Base-by-base conservation (phyloP, 2,329 filamentous ascomycete species). In the Aspergillus sp. region DNA sequence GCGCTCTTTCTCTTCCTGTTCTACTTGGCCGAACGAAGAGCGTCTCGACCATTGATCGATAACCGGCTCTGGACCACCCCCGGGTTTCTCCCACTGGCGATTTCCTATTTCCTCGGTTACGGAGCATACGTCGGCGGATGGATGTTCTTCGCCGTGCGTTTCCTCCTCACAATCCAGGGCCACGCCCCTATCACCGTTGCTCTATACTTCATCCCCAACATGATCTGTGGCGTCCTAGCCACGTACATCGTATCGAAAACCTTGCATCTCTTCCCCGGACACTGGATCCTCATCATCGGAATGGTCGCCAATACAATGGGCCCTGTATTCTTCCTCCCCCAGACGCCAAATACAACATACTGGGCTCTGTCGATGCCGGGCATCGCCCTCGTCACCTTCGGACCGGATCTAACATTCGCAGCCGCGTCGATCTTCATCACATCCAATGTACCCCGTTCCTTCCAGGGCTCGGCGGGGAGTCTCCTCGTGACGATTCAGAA, bases 351-450 rank as follows among this genome's bases (percentile, higher is more conserved):
- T 6, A 54, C 50, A 6, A 51, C 24, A 0, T 80, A 80, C 68
- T 80, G 77, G 75, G 74, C 73, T 0, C 69, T 80, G 6, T 77
- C 75, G 0, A 68, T 80, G 62, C 77, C 78, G 0, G 77, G 77
- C 0, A 73, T 80, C 11, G 75, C 71, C 0, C 68, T 80, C 0
- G 75, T 74, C 0, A 79, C 77, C 0, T 79, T 81, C 31, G 78
- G 77, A 0, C 78, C 77, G 0, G 78, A 81, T 59, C 67, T 81
- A 59, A 74, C 73, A n/a, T 80, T 80, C 56, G 78, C 77, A 0
- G 78, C 78, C 0, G 77, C 77, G 0, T 75, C 74, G 20, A 80
- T 80, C 49, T 79, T 78, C 64, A 78, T 80, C 62, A 80, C 77
- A 0, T 75, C 71, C 9, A 77, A 73, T 51, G 77, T 80, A 5